A percentile compares a stretch with the other conserved stretches of the same genome.
Evolutionary conservation across 306 rosid genomes (phyloP).

Genomic region (Ochetophila trinervis): DNA sequence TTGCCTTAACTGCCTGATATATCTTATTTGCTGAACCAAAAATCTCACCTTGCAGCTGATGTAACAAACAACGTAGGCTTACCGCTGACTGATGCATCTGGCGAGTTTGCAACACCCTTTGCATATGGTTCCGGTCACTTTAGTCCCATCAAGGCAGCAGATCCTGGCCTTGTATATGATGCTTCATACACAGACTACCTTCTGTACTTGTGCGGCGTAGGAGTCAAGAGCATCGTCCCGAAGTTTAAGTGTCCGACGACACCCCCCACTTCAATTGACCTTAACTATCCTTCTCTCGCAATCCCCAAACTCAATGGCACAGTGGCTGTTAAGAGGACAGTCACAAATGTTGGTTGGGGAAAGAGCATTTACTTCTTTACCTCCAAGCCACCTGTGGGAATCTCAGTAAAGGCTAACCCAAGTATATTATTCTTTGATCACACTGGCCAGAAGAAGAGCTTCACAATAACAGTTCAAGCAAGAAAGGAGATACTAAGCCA

Average conservation of each 20-base stretch:
- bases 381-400: slow-evolving; percentile 49
- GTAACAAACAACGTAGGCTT: slow-evolving; percentile 55
- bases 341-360: slow-evolving; percentile 64
- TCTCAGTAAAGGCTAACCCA: slow-evolving; percentile 53
- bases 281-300: slow-evolving; percentile 84
- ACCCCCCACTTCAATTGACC: slow-evolving; percentile 36
- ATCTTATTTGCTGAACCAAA: too few relatives aligned
- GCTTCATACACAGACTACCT: slow-evolving; percentile 72
- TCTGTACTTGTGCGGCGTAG: slow-evolving; percentile 49
- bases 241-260: slow-evolving; percentile 46
- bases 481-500: slow-evolving; percentile 22
- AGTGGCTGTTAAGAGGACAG: slow-evolving; percentile 48
- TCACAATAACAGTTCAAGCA: slow-evolving; percentile 52
- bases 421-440: slow-evolving; percentile 44
- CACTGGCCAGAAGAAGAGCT: slow-evolving; percentile 56
- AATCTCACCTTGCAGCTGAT: slow-evolving; percentile 38
- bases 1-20: neutral
- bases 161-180: slow-evolving; percentile 87
- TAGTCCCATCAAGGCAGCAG: slow-evolving; percentile 57
- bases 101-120: slow-evolving; percentile 60
- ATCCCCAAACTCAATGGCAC: slow-evolving; percentile 50
- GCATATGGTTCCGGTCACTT: slow-evolving; percentile 84
- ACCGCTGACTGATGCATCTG: slow-evolving; percentile 58
- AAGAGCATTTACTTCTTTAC: slow-evolving; percentile 56
- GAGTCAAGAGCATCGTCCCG: slow-evolving; percentile 27